Base-by-base conservation (phyloP, 2,329 filamentous ascomycete species). In the Neonectria magnoliae region DNA sequence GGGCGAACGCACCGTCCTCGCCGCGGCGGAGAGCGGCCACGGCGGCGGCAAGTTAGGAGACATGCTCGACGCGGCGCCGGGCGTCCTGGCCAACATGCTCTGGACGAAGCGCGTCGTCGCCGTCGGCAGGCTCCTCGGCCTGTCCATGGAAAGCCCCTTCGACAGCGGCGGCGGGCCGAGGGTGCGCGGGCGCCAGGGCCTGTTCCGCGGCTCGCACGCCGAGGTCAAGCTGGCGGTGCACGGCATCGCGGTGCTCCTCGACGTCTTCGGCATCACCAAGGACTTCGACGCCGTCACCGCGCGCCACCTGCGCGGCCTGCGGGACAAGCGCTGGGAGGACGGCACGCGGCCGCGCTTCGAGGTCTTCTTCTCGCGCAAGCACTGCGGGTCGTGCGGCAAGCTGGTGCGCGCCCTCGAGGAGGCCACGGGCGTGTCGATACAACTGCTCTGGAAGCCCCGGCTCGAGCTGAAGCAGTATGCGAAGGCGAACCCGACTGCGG, bases 171-270 rank as follows among this genome's bases (percentile, higher is more conserved):
- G 33, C 10, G 29, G 36, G 45, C 8, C 51, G 10, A n/a, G 31
- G 54, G 2, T 38, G 56, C 18, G 59, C 59, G 29, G 16, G 9
- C 47, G 16, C 5, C 59, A 53, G 9, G 77, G 79, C 4, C 64
- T 76, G 13, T 78, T 77, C 45, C 70, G 72, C 1, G 78, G 76
- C 0, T 74, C 77, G 0, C 81, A 83, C 22, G 77, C 79, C 1
- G 81, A 83, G 62, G 78, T 79, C 16, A 82, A 82, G 60, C 74
- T 83, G 0, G 78, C 80, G 0, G 71, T 76, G 0, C 76, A 79
- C 20, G 76, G 76, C 0, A 53, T 81, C 0, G 75, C 74, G 8
- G 56, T 74, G 0, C 64, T 81, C 0, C 68, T 81, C 0, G 55
- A 59, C 1, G 59, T 57, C 2, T 77, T 77, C 45, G 57, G 48